Conservation (phyloP, 2,329 filamentous ascomycete species). For the Aureobasidium melanogenum region DNA sequence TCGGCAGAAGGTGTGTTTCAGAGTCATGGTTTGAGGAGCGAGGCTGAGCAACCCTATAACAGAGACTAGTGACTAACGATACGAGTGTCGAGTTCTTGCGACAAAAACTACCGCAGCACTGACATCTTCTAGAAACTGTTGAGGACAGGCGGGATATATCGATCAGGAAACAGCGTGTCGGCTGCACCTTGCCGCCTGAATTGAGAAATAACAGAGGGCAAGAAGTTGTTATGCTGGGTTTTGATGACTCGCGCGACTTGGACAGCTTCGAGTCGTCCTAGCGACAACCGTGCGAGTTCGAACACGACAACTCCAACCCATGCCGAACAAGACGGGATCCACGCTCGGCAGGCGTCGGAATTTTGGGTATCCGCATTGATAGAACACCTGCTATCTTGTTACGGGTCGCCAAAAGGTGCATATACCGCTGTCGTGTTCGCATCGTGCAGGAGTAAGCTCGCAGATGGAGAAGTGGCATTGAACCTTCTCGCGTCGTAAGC, state of each 20-base stretch:
- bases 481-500: not conserved
- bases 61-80: constrained; percentile 3
- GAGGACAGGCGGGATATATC: not conserved
- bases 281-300: not conserved
- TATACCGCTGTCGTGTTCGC: constrained; percentile 5
- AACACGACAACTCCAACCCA: not conserved
- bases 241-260: not conserved
- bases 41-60: constrained; percentile 4
- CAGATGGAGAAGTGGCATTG: not conserved
- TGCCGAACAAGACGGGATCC: not conserved
- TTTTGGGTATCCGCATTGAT: not conserved
- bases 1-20: not conserved
- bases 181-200: not conserved
- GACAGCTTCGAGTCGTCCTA: not conserved
- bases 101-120: not conserved
- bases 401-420: not conserved
- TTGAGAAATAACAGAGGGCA: not conserved
- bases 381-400: not conserved
- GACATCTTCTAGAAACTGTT: not conserved
- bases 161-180: not conserved
- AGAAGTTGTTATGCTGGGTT: not conserved
- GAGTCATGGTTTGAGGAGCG: not conserved
- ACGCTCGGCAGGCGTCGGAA: not conserved
- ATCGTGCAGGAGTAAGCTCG: not conserved
- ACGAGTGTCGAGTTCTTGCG: not conserved